Base-by-base conservation (phyloP, 305 asterid genomes). In the Rubia balearica region DNA sequence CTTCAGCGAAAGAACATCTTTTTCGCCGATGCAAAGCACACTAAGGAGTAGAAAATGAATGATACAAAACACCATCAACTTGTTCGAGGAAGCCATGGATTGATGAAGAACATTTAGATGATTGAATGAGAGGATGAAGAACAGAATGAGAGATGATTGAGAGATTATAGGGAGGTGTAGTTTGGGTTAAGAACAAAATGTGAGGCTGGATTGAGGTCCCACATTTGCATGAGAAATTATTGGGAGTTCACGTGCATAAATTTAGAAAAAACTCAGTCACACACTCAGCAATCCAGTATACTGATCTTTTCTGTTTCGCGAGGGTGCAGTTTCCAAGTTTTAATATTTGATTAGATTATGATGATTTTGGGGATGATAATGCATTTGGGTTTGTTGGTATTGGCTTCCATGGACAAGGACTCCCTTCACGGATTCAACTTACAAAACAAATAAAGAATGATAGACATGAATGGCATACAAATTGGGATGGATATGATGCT, bases 211-310 rank as follows among this genome's bases (percentile, higher is more conserved):
- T 66, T 67, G 1, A 30, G 72, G 71, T 48, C 96, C 96, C 92
- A 88, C 98, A 30, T 63, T 82, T 88, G 93, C 96, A 88, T 90
- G 95, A 87, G 82, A 90, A 92, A 92, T 92, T 78, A 90, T 92
- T 90, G 96, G 86, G 71, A 83, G 79, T 87, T 92, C 98, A 92
- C 95, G 95, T 88, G 95, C 83, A 84, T 46, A 68, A 73, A 78
- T 68, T 70, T 59, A 68, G 69, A 64, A 69, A 68, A 60, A 63
- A 64, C 13, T 13, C 16, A 22, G 33, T 57, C 62, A 21, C 33
- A 57, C 62, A 19, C 62, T 21, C 19, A 21, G 6, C 27, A 19
- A 12, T 8, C 63, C 11, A 57, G 63, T 7, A 19, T n/a, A 19
- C 36, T 57, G 63, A 24, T 60, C 7, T 64, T 38, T 46, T 57